Evolutionary conservation across 2,329 filamentous ascomycete genomes (phyloP).

Genomic region (Graphium sp.): DNA sequence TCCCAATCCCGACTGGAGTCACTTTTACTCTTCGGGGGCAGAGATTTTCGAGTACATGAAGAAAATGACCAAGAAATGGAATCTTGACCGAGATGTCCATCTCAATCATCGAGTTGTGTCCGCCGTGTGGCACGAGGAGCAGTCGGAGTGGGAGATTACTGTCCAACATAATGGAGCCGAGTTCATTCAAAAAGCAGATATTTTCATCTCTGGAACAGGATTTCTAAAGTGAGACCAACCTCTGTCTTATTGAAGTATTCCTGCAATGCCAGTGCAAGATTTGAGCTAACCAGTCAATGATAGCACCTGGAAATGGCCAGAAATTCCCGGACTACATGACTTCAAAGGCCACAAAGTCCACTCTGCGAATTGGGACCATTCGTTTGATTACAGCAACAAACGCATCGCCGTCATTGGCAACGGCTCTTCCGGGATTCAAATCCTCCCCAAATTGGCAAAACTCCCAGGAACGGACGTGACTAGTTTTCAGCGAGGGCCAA

Average conservation of each 20-base stretch:
- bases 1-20: conserved; percentile 52
- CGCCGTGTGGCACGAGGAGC: conserved; percentile 11
- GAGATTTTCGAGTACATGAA: conserved; percentile 53
- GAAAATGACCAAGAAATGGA: conserved; percentile 22
- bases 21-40: conserved; percentile 46
- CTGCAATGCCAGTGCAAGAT: not conserved
- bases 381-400: conserved; percentile 29
- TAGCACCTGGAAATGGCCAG: conserved; percentile 45
- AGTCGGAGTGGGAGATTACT: conserved; percentile 19
- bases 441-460: conserved; percentile 35
- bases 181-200: conserved; percentile 28
- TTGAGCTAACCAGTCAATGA: too few species aligned
- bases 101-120: conserved; percentile 15
- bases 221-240: conserved; percentile 36
- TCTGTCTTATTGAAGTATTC: too few species aligned
- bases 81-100: conserved; percentile 17
- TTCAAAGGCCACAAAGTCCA: conserved; percentile 41
- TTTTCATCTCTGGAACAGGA: conserved; percentile 46
- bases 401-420: conserved; percentile 44
- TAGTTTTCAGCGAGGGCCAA: conserved; percentile 47
- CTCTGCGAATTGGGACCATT: conserved; percentile 40
- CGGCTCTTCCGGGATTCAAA: conserved; percentile 42
- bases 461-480: conserved; percentile 32
- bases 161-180: conserved; percentile 16
- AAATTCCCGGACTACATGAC: conserved; percentile 38